Evolutionary conservation across 2,329 filamentous ascomycete species (phyloP).

Genomic region (Trichoderma afroharzianum): DNA sequence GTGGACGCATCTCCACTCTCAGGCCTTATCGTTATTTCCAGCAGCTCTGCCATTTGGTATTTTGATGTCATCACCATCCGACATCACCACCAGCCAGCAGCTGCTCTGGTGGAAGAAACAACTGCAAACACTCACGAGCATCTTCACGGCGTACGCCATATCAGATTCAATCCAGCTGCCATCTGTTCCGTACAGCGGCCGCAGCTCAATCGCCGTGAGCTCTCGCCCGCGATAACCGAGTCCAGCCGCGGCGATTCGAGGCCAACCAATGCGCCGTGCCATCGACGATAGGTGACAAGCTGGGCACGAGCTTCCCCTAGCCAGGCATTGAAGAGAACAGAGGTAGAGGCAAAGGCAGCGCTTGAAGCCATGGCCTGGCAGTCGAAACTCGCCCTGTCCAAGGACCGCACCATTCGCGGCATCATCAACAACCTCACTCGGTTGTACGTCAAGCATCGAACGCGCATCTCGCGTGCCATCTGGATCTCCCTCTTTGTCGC

Average conservation of each 20-base stretch:
- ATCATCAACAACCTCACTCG: conserved; percentile 63
- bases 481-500: conserved; percentile 80
- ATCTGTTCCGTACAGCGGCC: neutral
- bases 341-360: neutral
- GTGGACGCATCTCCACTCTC: conserved; percentile 7
- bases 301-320: neutral
- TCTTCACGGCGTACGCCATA: neutral
- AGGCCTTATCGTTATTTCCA: neutral
- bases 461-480: conserved; percentile 75
- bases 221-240: conserved; percentile 9
- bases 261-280: conserved; percentile 13
- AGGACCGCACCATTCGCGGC: conserved; percentile 62
- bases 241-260: neutral
- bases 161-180: neutral
- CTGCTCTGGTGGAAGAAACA: neutral
- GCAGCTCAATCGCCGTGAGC: neutral
- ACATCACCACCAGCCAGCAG: neutral
- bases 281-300: conserved; percentile 1
- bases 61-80: conserved; percentile 3
- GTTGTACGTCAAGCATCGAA: conserved; percentile 76
- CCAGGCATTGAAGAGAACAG: neutral
- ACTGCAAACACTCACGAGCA: neutral
- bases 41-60: neutral
- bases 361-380: conserved; percentile 61
- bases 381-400: conserved; percentile 63